Evolutionary conservation across 768 basidiomycete genomes (phyloP), one percentile per base, ranked within the genome.

Genomic region (Boletus reticulatus): DNA sequence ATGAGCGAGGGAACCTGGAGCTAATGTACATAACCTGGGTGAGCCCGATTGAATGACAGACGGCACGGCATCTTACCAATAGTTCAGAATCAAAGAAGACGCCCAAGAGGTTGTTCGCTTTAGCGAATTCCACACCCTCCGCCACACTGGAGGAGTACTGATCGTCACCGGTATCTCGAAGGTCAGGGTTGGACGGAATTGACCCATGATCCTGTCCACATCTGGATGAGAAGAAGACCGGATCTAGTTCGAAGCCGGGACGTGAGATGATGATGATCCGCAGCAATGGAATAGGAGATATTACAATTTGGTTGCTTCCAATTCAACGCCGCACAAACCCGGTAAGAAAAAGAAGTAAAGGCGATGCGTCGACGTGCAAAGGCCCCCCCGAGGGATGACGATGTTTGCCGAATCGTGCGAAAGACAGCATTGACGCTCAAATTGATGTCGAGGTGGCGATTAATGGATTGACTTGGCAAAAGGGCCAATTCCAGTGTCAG

Each of bases 271-370:
- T n/a, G 43, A 48, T 57, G 57, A 64, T 62, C 61, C 62, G 64
- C 57, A 66, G 44, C 4, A 60, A 55, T 61, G 39, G 43, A 60
- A 55, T 41, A 60, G 52, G 55, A 37, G 47, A 41, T 24, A 37
- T 73, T 74, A 93, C 96, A 98, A 71, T 98, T 98, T 13, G 96
- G 96, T 72, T 99, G 96, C 73, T 99, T 99, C 97, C 96, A 98
- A 66, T 99, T 98, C 52, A 98, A 72, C 16, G 91, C 87, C 9
- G 91, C 84, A 71, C 94, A 96, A 0, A 94, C 83, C 67, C 91
- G 87, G 10, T 95, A 92, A 46, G 89, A 88, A 71, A 91, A 98
- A 7, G 94, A 96, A 38, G 88, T 87, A 68, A 99, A 94, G n/a
- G 93, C 84, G 57, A 98, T 84, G 62, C 88, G 88, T 48, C 94